Evolutionary conservation across 2,329 filamentous ascomycete species (phyloP).

Genomic region (Tolypocladium ophioglossoides): DNA sequence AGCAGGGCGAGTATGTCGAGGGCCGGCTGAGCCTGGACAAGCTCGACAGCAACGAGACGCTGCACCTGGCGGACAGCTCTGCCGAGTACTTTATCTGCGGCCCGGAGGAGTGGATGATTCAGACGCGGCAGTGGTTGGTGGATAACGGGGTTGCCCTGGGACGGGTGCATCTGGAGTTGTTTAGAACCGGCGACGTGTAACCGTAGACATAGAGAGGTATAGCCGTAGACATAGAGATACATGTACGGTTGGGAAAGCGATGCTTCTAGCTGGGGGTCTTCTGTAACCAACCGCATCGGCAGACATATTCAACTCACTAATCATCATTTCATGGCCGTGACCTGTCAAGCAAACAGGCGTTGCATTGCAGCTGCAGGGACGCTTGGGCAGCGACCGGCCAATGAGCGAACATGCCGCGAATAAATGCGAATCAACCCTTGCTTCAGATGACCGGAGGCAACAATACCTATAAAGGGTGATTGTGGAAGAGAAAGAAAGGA

Average conservation of each 20-base stretch:
- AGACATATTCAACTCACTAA: not conserved
- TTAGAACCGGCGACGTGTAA: constrained; percentile 39
- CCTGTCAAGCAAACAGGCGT: not conserved
- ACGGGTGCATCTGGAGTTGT: constrained; percentile 54
- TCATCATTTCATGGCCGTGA: not conserved
- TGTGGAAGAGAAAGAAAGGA: not conserved
- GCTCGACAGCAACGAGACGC: constrained; percentile 34
- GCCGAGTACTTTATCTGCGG: constrained; percentile 62
- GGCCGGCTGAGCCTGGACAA: constrained; percentile 45
- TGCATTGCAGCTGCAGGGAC: not conserved
- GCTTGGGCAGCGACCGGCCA: not conserved
- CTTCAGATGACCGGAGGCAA: too few species aligned
- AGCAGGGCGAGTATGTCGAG: constrained; percentile 35
- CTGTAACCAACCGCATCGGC: not conserved
- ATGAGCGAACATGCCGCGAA: not conserved
- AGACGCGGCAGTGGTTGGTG: constrained; percentile 38
- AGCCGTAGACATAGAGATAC: too few species aligned
- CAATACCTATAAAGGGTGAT: not conserved
- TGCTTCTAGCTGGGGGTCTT: not conserved
- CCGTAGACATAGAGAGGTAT: too few species aligned
- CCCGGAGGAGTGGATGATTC: constrained; percentile 55
- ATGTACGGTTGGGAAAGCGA: not conserved
- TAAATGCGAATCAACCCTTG: not conserved
- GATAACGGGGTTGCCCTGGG: constrained; percentile 39
- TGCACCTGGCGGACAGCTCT: constrained; percentile 39